phyloP scores from a whole-genome alignment of 495 filamentous ascomycete species.

The Neurospora intermedia region DNA sequence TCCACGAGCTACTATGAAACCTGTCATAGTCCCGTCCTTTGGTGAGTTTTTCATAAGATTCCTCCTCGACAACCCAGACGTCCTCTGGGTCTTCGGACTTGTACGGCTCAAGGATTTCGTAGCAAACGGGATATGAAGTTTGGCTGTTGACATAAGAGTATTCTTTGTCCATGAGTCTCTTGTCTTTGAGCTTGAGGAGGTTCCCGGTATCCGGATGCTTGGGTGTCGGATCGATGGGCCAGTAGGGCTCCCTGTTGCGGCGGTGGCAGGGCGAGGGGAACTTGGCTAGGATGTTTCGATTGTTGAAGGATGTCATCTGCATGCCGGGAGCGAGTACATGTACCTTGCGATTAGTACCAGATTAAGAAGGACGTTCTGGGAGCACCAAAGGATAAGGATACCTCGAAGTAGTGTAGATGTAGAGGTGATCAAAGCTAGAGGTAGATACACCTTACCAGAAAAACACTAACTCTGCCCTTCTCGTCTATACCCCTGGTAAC shows the following conservation, averaged over 20 bases:
- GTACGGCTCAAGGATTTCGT: neutral
- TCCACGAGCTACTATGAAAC: neutral
- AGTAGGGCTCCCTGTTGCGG: neutral
- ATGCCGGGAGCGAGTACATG: too few species aligned
- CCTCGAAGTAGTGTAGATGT: neutral
- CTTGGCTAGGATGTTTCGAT: neutral
- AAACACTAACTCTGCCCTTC: neutral
- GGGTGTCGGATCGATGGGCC: neutral
- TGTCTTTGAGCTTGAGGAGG: neutral
- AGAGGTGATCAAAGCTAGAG: neutral
- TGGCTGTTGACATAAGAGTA: neutral
- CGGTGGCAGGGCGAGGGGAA: neutral
- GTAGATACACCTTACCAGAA: neutral
- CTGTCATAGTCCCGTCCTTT: neutral
- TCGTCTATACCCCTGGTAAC: neutral
- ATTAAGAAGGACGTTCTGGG: too few species aligned
- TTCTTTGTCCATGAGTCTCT: neutral
- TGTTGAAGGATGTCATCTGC: neutral
- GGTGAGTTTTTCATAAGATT: neutral
- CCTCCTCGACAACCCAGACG: neutral
- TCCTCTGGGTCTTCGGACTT: neutral
- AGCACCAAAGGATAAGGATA: too few species aligned
- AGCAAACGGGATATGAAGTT: neutral
- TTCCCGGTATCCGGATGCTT: neutral
- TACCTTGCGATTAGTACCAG: too few species aligned